These are phyloP conservation scores for Tulasnella sp. DNA, from an alignment of 768 basidiomycete species.

Conservation along the genomic window DNA sequence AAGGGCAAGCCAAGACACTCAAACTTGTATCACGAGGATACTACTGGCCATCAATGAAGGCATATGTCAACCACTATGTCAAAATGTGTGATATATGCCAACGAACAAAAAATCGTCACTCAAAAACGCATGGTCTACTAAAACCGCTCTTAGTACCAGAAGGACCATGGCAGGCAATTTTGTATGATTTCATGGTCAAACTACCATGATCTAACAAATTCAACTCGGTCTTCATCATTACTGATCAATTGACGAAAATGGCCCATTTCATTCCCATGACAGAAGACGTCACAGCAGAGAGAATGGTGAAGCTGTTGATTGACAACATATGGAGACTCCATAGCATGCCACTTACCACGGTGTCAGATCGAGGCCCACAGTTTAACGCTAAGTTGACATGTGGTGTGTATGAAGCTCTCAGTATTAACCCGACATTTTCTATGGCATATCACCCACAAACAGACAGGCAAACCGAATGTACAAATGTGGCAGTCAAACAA, in stretches of 20 bases:
- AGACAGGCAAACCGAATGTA: slow-evolving; percentile 26
- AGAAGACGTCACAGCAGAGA: slow-evolving; percentile 20
- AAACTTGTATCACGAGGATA: slow-evolving; percentile 22
- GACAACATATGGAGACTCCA: slow-evolving; percentile 20
- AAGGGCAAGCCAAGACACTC: slow-evolving; percentile 22
- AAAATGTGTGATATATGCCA: slow-evolving; percentile 25
- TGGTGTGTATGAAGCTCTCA: not conserved
- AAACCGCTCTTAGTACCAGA: slow-evolving; percentile 16
- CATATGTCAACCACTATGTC: slow-evolving; percentile 22
- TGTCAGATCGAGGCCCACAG: slow-evolving; percentile 8
- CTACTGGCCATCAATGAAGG: slow-evolving; percentile 26
- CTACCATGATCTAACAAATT: slow-evolving; percentile 15
- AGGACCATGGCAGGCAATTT: slow-evolving; percentile 1
- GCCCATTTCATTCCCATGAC: not conserved
- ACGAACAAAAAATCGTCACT: slow-evolving; percentile 21
- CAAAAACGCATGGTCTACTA: slow-evolving; percentile 10
- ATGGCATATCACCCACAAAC: slow-evolving; percentile 19
- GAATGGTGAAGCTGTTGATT: slow-evolving; percentile 9
- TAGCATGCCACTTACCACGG: not conserved
- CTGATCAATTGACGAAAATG: not conserved
- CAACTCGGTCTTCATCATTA: slow-evolving; percentile 2
- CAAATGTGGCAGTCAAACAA: slow-evolving; percentile 24
- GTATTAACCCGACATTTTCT: not conserved
- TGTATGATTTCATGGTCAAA: not conserved
- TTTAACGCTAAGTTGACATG: not conserved